These are phyloP conservation scores for Domatiomyces catenatus DNA, from an alignment of 2,329 filamentous ascomycete genomes.

Conservation along the genomic window DNA sequence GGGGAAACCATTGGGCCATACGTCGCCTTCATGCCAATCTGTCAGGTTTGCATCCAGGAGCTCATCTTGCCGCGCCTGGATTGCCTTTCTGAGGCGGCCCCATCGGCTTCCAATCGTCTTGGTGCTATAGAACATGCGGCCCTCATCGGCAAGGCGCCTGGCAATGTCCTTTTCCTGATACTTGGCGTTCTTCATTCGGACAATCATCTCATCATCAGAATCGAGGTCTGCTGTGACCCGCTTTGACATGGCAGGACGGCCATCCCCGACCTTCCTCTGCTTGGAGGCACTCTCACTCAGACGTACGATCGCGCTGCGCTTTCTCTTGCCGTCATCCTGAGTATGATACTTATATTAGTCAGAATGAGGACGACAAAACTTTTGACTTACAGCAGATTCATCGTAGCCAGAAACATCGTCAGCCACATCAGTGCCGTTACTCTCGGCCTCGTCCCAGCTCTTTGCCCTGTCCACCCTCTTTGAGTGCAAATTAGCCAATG, in stretches of 20 bases:
- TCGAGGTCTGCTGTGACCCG: slow-evolving; percentile 30
- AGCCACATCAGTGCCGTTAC: background rate
- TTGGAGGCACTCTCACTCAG: background rate
- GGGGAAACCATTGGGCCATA: slow-evolving; percentile 16
- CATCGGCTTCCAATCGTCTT: slow-evolving; percentile 36
- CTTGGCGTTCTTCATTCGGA: slow-evolving; percentile 19
- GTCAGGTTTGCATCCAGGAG: slow-evolving; percentile 32
- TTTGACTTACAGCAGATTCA: background rate
- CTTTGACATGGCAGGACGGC: slow-evolving; percentile 17
- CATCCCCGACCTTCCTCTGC: background rate
- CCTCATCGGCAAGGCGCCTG: slow-evolving; percentile 27
- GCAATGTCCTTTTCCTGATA: slow-evolving; percentile 30
- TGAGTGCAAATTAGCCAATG: background rate
- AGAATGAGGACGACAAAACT: background rate
- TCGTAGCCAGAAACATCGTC: background rate
- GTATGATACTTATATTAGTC: background rate
- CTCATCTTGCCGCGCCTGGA: slow-evolving; percentile 30
- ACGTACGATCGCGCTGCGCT: background rate
- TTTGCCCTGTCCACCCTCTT: background rate
- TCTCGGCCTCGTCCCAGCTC: background rate
- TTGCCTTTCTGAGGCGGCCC: slow-evolving; percentile 28
- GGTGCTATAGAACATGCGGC: slow-evolving; percentile 28
- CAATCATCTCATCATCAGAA: slow-evolving; percentile 31
- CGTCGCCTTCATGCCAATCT: slow-evolving; percentile 37
- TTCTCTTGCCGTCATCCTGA: background rate